Base-by-base conservation (phyloP, 306 rosid genomes). In the Citrullus amarus region DNA sequence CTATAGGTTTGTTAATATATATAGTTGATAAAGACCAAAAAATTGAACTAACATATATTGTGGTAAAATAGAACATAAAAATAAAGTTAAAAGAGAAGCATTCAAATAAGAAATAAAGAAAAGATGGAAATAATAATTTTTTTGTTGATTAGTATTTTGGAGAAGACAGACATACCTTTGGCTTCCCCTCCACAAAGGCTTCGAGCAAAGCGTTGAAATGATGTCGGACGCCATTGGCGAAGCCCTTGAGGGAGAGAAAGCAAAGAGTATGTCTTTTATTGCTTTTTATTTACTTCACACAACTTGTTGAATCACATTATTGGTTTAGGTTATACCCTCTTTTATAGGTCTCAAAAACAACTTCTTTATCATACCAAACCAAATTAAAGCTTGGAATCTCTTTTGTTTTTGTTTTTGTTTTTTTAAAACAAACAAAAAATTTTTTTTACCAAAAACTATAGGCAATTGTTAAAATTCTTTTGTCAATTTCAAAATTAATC, bases 161-260 rank as follows among this genome's bases (percentile, higher is more conserved):
- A 48, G 48, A 66, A 67, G 76, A 70, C 57, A 67, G 76, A 70
- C 57, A 25, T 70, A 70, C 76, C 76, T 20, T 70, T 70, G 8
- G 57, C 76, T 2, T 70, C 39, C 76, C 76, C 76, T 70, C 57
- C 57, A 13, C 0, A 0, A 12, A 57, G 76, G 76, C 57, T 70
- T 14, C 57, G 11, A 22, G 6, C 57, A 67, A 67, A 44, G 15
- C 8, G 32, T 41, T 44, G 75, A 11, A 34, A 43, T 9, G n/a
- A 11, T 69, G 6, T 43, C 8, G 9, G 0, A 0, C 11, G 6
- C 38, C n/a, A 12, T 69, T 6, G n/a, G 0, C 36, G 75, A 69
- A 69, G 75, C 75, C 75, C 75, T 69, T 69, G 75, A 69, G 75
- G 75, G 75, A 69, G 75, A 69, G 75, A 69, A 69, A 69, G 75